These are phyloP conservation scores for Debaryomycetaceae sp. DNA, from an alignment of 1,139 yeast genomes.

Conservation along the genomic window DNA sequence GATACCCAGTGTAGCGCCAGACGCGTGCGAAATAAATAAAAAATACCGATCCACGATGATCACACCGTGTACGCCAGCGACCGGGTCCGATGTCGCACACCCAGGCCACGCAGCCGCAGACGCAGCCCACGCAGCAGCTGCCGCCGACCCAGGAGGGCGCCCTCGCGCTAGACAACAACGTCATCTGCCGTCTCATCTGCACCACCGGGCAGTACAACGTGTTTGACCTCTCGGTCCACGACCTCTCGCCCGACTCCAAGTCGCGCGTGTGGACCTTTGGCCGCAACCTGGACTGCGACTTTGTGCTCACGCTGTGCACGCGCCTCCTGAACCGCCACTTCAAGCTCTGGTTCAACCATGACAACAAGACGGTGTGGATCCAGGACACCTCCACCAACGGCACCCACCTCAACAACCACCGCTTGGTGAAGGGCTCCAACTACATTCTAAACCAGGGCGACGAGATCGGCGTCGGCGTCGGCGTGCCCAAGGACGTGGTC, in stretches of 20 bases:
- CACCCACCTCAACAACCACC: constrained; percentile 71
- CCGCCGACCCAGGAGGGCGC: constrained; percentile 29
- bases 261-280: constrained; percentile 71
- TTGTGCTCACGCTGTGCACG: constrained; percentile 54
- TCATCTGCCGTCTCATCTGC: constrained; percentile 53
- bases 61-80: too few species aligned
- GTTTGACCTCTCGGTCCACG: constrained; percentile 33
- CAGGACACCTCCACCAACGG: constrained; percentile 85
- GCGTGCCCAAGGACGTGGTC: constrained; percentile 73
- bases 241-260: constrained; percentile 5
- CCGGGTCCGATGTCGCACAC: constrained; percentile 30
- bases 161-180: constrained; percentile 21
- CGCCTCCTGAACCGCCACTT: constrained; percentile 79
- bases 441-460: constrained; percentile 88
- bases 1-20: too few species aligned
- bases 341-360: constrained; percentile 56
- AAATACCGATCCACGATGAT: too few species aligned
- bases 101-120: constrained; percentile 48
- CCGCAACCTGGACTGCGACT: constrained; percentile 64
- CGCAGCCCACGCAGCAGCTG: constrained; percentile 65
- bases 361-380: constrained; percentile 55
- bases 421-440: constrained; percentile 74
- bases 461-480: constrained; percentile 86
- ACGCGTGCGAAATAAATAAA: too few species aligned
- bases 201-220: constrained; percentile 57